Percentiles rank a stretch among this genome's conserved stretches.
Evolutionary conservation across 2,329 filamentous ascomycete species (phyloP).

Genomic region (Orbilia blumenaviensis): DNA sequence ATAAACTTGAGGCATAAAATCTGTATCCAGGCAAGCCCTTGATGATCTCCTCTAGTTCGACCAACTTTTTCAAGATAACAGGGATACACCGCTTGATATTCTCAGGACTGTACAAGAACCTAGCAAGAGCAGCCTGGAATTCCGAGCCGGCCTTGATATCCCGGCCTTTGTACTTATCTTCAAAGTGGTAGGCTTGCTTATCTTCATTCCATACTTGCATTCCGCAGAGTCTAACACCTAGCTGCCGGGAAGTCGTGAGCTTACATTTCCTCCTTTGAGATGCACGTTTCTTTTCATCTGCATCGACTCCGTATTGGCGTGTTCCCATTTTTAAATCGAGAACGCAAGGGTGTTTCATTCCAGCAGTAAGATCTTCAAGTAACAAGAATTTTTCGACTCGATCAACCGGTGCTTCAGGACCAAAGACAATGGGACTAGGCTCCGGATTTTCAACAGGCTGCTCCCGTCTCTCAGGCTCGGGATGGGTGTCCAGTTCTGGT

Average conservation of each 20-base stretch:
- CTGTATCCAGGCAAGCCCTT: slow-evolving; percentile 82
- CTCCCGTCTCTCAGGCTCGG: slow-evolving; percentile 58
- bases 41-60: slow-evolving; percentile 83
- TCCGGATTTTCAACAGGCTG: slow-evolving; percentile 58
- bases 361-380: slow-evolving; percentile 91
- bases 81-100: slow-evolving; percentile 87
- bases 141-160: slow-evolving; percentile 85
- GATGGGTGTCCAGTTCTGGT: slow-evolving; percentile 17
- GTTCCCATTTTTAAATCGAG: slow-evolving; percentile 99
- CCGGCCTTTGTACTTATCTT: slow-evolving; percentile 97
- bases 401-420: slow-evolving; percentile 61
- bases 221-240: slow-evolving; percentile 92
- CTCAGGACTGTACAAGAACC: slow-evolving; percentile 89
- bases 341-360: slow-evolving; percentile 96
- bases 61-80: slow-evolving; percentile 82
- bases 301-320: slow-evolving; percentile 93
- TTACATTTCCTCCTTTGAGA: slow-evolving; percentile 94
- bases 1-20: slow-evolving; percentile 91
- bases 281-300: slow-evolving; percentile 86
- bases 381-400: slow-evolving; percentile 92
- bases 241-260: slow-evolving; percentile 85
- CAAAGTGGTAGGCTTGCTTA: slow-evolving; percentile 86
- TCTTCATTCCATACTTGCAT: slow-evolving; percentile 94
- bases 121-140: slow-evolving; percentile 85
- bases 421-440: slow-evolving; percentile 56